Conservation (phyloP, 164 flowering plant genomes). For the Brasenia schreberi region DNA sequence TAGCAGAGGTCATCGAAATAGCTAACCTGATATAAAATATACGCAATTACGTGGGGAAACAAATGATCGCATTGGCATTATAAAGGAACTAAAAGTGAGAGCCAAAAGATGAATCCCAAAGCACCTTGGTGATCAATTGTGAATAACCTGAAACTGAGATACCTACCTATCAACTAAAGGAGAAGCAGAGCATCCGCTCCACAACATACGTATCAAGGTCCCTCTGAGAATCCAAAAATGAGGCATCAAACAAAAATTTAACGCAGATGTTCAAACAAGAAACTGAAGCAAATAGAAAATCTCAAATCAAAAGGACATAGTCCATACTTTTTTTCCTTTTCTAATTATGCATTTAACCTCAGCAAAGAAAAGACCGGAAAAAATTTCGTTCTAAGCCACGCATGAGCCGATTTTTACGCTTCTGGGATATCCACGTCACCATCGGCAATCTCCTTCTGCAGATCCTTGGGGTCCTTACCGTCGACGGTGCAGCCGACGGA, state of each 20-base stretch:
- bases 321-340: neutral
- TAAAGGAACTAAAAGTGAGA: too few relatives aligned
- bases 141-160: too few relatives aligned
- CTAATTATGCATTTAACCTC: neutral
- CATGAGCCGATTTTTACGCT: slow-evolving; percentile 18
- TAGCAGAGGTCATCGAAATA: too few relatives aligned
- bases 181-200: neutral
- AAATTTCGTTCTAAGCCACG: too few relatives aligned
- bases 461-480: slow-evolving; percentile 65
- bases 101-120: too few relatives aligned
- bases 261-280: neutral
- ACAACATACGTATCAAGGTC: neutral
- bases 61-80: too few relatives aligned
- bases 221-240: neutral
- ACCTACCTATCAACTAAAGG: too few relatives aligned
- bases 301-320: neutral
- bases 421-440: slow-evolving; percentile 58
- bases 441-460: slow-evolving; percentile 62
- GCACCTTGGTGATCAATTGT: too few relatives aligned
- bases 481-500: slow-evolving; percentile 80
- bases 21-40: too few relatives aligned
- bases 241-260: neutral
- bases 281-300: neutral
- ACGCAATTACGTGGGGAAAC: too few relatives aligned
- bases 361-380: neutral